Conservation (phyloP, 2,329 filamentous ascomycete genomes). For the Thielaviopsis euricoi region DNA sequence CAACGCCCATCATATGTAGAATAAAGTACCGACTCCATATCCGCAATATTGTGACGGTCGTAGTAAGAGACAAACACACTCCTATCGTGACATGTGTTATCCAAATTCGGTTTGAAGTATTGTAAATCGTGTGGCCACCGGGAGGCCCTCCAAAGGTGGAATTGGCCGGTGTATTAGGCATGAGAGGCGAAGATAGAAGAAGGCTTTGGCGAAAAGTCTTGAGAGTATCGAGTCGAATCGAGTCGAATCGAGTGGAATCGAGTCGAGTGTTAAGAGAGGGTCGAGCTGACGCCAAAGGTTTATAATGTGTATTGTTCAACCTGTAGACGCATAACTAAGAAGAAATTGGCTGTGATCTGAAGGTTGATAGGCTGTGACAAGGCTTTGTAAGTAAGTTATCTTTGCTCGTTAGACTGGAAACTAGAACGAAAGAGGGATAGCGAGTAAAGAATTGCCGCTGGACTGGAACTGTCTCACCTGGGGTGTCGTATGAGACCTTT, state of each 20-base stretch:
- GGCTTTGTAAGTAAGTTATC: not conserved
- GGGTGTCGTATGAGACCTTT: not conserved
- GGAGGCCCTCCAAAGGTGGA: not conserved
- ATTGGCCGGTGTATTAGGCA: not conserved
- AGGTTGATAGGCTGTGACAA: not conserved
- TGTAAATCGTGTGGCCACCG: not conserved
- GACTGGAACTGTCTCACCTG: not conserved
- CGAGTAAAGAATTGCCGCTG: not conserved
- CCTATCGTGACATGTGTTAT: slow-evolving; percentile 12
- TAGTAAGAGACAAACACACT: slow-evolving; percentile 13
- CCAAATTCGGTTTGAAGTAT: slow-evolving; percentile 4
- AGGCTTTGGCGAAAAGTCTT: not conserved
- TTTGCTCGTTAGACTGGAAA: not conserved
- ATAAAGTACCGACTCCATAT: slow-evolving; percentile 16
- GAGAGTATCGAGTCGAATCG: no score
- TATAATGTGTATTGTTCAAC: no score
- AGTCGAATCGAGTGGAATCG: no score
- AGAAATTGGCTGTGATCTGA: not conserved
- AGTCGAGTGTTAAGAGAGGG: no score
- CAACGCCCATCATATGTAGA: slow-evolving; percentile 15
- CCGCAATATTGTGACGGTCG: slow-evolving; percentile 14
- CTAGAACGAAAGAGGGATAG: not conserved
- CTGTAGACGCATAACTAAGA: no score
- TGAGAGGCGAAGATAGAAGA: not conserved
- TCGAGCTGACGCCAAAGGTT: no score